Percentiles rank a stretch among this genome's conserved stretches.
Conservation (phyloP, 1,284 basidiomycete species). For the Phlebopus sp. region DNA sequence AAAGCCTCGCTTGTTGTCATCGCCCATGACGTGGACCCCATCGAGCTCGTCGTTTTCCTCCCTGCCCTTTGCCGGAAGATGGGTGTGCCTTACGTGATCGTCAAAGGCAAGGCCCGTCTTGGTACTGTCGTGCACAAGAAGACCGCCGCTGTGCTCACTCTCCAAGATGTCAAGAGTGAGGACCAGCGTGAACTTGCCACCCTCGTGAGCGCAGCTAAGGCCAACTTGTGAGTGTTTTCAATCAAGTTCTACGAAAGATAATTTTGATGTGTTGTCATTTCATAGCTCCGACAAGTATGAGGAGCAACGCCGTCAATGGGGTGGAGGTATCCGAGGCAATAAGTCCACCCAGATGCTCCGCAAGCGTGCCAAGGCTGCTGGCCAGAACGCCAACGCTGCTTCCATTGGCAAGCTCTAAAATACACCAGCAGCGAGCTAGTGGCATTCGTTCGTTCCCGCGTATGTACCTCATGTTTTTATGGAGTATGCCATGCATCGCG, state of each 20-base stretch:
- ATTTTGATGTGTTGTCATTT: constrained; percentile 6
- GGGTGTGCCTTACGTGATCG: constrained; percentile 98
- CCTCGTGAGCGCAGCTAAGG: constrained; percentile 91
- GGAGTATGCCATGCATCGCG: constrained; percentile 16
- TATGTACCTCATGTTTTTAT: constrained; percentile 15
- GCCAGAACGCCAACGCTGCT: constrained; percentile 57
- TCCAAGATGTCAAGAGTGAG: constrained; percentile 94
- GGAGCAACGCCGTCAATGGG: constrained; percentile 89
- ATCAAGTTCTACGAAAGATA: background rate
- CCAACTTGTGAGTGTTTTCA: constrained; percentile 77
- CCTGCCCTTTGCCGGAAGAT: constrained; percentile 99
- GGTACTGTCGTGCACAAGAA: constrained; percentile 98
- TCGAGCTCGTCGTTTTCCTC: constrained; percentile 97
- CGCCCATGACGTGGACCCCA: constrained; percentile 98
- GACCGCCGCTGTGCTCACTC: constrained; percentile 87
- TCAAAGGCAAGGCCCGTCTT: constrained; percentile 97
- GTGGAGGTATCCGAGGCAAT: constrained; percentile 92
- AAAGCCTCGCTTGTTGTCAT: constrained; percentile 97
- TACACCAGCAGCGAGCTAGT: background rate
- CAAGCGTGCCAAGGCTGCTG: constrained; percentile 92
- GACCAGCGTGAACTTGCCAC: constrained; percentile 93
- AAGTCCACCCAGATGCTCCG: constrained; percentile 91
- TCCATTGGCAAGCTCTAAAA: constrained; percentile 60
- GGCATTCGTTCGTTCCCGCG: constrained; percentile 1
- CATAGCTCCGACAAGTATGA: constrained; percentile 92